Conservation (phyloP, 331 rosid genomes). For the Arachis monticola region DNA sequence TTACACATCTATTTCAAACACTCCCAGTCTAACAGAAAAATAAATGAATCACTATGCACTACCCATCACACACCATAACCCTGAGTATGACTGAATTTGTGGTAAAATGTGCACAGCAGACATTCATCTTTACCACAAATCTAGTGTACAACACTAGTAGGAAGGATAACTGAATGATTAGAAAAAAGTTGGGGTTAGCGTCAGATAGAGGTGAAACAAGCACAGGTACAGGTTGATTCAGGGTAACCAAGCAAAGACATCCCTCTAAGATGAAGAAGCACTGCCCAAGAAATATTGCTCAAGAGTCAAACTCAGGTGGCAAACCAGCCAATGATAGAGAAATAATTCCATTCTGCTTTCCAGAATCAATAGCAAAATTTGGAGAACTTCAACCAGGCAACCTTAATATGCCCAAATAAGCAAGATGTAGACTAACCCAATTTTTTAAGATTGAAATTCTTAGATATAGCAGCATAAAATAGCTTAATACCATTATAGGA, state of each 20-base stretch:
- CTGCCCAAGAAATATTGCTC: background rate
- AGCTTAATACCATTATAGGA: background rate
- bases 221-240: background rate
- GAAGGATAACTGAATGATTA: too few relatives aligned
- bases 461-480: background rate
- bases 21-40: too few relatives aligned
- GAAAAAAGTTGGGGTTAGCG: too few relatives aligned
- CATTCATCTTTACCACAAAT: too few relatives aligned
- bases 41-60: too few relatives aligned
- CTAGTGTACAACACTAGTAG: too few relatives aligned
- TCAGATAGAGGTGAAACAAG: too few relatives aligned
- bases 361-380: background rate
- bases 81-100: too few relatives aligned
- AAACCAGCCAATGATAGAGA: background rate
- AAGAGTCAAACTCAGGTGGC: background rate
- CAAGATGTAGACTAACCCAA: background rate
- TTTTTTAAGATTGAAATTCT: background rate
- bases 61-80: too few relatives aligned
- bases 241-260: background rate
- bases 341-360: too few relatives aligned
- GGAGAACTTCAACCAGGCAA: background rate
- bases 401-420: background rate
- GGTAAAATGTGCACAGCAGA: too few relatives aligned
- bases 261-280: background rate
- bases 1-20: too few relatives aligned